phyloP scores from a whole-genome alignment of 2,329 filamentous ascomycete species.

The Cladosporium sp. region DNA sequence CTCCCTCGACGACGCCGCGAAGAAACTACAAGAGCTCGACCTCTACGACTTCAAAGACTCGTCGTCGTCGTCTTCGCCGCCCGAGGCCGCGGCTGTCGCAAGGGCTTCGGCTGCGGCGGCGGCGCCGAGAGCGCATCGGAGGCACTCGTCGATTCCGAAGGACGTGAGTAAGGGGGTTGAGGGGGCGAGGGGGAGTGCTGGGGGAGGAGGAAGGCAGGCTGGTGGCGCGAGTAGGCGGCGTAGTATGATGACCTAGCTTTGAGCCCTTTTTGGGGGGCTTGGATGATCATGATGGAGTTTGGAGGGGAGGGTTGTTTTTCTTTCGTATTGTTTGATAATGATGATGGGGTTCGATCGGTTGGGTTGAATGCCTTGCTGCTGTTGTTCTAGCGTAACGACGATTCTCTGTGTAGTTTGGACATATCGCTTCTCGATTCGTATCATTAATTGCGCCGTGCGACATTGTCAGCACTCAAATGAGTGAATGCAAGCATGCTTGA shows the following conservation, averaged over 20 bases:
- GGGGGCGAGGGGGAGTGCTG: no score
- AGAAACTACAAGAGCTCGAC: constrained; percentile 25
- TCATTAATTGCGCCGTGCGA: no score
- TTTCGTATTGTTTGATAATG: not conserved
- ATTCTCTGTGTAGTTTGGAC: no score
- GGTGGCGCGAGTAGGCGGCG: constrained; percentile 29
- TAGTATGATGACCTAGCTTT: constrained; percentile 29
- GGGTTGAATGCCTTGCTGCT: no score
- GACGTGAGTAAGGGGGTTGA: not conserved
- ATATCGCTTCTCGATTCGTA: no score
- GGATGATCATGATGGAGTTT: not conserved
- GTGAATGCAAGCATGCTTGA: no score
- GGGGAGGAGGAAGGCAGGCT: constrained; percentile 20
- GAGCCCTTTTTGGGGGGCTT: no score
- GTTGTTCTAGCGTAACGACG: no score
- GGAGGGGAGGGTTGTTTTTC: not conserved
- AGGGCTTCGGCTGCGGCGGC: not conserved
- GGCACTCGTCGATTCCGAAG: constrained; percentile 25
- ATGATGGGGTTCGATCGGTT: no score
- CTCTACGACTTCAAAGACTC: constrained; percentile 31
- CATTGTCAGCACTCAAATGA: no score
- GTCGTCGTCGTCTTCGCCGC: constrained; percentile 18
- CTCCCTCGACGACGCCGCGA: constrained; percentile 18
- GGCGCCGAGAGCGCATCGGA: constrained; percentile 12
- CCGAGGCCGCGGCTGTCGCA: constrained; percentile 2